Evolutionary conservation across 768 basidiomycete genomes (phyloP).

Genomic region (Leucocoprinus sp.): DNA sequence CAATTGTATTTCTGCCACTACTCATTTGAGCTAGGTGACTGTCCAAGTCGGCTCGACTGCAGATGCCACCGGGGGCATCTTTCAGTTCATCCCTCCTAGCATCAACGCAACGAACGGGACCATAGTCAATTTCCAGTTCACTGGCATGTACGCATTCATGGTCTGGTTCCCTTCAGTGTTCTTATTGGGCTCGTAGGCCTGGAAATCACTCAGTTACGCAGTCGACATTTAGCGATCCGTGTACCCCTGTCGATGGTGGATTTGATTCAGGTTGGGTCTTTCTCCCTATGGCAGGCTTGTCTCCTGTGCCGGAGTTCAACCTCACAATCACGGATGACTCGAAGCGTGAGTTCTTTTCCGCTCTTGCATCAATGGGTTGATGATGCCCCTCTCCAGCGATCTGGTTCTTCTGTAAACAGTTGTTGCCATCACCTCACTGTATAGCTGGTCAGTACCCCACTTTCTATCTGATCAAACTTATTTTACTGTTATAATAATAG

Average conservation of each 20-base stretch:
- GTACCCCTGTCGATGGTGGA: slow-evolving; percentile 34
- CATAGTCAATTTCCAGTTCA: slow-evolving; percentile 41
- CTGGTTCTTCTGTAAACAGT: slow-evolving; percentile 55
- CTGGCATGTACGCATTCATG: slow-evolving; percentile 29
- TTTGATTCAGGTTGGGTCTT: slow-evolving; percentile 49
- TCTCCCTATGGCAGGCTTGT: slow-evolving; percentile 23
- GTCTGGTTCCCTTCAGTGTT: no score
- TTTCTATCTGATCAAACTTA: neutral
- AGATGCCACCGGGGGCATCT: slow-evolving; percentile 25
- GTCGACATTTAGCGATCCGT: slow-evolving; percentile 37
- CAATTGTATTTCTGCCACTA: neutral
- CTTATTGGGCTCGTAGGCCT: slow-evolving; percentile 21
- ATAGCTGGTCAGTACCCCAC: slow-evolving; percentile 17
- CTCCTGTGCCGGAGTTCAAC: slow-evolving; percentile 32
- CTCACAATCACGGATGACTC: slow-evolving; percentile 41
- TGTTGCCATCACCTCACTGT: slow-evolving; percentile 34
- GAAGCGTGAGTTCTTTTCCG: slow-evolving; percentile 28
- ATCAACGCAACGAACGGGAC: slow-evolving; percentile 36
- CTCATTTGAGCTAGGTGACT: slow-evolving; percentile 11
- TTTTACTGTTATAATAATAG: slow-evolving; percentile 13
- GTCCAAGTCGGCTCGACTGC: slow-evolving; percentile 32
- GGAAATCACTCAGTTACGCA: slow-evolving; percentile 51
- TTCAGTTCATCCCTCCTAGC: slow-evolving; percentile 37
- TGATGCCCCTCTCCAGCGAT: slow-evolving; percentile 26
- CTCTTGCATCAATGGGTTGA: slow-evolving; percentile 13